Base-by-base conservation (phyloP, 306 rosid genomes). In the Arachis stenosperma region DNA sequence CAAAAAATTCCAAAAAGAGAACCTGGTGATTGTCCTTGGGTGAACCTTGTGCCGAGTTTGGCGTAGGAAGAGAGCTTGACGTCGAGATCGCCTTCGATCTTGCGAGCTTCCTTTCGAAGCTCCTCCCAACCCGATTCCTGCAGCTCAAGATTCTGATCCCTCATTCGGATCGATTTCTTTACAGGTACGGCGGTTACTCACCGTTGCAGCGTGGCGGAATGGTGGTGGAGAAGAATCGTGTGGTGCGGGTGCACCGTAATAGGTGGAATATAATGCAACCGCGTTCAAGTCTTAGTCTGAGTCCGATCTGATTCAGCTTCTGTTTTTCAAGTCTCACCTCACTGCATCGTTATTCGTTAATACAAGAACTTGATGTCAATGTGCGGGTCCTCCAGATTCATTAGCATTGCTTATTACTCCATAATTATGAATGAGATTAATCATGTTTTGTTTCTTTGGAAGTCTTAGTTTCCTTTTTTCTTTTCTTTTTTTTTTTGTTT, bases 91-190 rank as follows among this genome's bases (percentile, higher is more conserved):
- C 99, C 98, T 67, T 95, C 99, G 87, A 95, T 88, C 90, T 95
- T 95, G 57, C 98, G 73, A 8, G 99, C 99, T 79, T 95, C 99
- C 73, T 85, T 85, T 58, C 99, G 87, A 75, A 91, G 86, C 78
- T 91, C 99, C 70, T 95, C 99, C 99, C 99, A 95, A 61, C 99
- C 99, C 51, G 96, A 95, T 77, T 95, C 99, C 92, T 95, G 99
- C 85, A 95, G 75, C 78, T 95, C 97, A 86, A 95, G 84, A 77
- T 41, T 87, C 71, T 75, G 52, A 83, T 87, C 96, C 81, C 83
- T 85, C 95, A 84, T 88, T 76, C 81, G 84, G 89, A 84, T 81
- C 82, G 77, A 41, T 39, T 42, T 6, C 12, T 76, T 76, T 84
- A 79, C 72, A 10, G 86, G 79, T 85, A 80, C 61, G 68, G 63